phyloP scores from a whole-genome alignment of 2,329 filamentous ascomycete genomes.

The Diplodia mutila region DNA sequence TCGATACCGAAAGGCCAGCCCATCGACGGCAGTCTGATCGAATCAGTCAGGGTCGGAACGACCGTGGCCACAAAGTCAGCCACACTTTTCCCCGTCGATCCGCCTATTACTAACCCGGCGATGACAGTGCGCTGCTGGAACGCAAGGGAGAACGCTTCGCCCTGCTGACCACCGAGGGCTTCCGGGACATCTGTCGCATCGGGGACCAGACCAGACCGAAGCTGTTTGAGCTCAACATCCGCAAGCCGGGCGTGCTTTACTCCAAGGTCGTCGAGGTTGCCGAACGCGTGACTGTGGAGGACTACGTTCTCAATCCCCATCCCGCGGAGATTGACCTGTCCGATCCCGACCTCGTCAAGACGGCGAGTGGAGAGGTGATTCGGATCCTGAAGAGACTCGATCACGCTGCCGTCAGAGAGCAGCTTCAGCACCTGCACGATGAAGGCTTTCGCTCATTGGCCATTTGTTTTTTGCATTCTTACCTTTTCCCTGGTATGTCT shows the following conservation, averaged over 20 bases:
- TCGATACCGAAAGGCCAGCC: conserved; percentile 32
- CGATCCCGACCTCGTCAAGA: conserved; percentile 27
- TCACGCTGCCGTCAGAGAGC: conserved; percentile 13
- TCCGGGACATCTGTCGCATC: conserved; percentile 32
- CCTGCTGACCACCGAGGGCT: conserved; percentile 31
- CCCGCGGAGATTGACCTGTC: conserved; percentile 19
- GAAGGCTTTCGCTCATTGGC: conserved; percentile 44
- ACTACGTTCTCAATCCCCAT: conserved; percentile 31
- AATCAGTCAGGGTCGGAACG: conserved; percentile 32
- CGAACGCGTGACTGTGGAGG: conserved; percentile 34
- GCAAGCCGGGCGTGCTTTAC: conserved; percentile 31
- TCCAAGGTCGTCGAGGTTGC: conserved; percentile 32
- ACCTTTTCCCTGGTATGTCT: conserved; percentile 34
- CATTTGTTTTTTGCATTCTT: conserved; percentile 41
- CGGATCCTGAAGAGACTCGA: conserved; percentile 29
- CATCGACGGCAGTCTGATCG: conserved; percentile 32
- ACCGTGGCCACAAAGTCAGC: conserved; percentile 33
- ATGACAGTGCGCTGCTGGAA: conserved; percentile 34
- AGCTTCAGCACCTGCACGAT: conserved; percentile 34
- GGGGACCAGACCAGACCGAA: conserved; percentile 35
- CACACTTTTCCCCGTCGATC: background rate
- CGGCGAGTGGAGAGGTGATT: conserved; percentile 31
- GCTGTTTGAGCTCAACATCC: conserved; percentile 34
- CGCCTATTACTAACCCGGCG: conserved; percentile 27
- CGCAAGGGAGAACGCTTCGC: conserved; percentile 28